Base-by-base conservation (phyloP, 257 asterid species). In the Salvia miltiorrhiza region DNA sequence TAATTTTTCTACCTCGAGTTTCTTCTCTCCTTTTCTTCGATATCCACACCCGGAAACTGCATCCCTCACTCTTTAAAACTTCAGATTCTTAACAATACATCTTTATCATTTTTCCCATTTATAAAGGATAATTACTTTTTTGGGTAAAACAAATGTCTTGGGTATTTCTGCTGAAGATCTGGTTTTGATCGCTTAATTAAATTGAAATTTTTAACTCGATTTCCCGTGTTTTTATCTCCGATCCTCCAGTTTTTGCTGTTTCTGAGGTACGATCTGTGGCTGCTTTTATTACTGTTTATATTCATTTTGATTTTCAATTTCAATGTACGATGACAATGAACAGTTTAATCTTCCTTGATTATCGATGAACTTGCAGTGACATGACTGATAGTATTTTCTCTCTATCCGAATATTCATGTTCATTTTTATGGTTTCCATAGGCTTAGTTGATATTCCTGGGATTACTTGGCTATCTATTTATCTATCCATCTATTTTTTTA, bases 161-260 rank as follows among this genome's bases (percentile, higher is more conserved):
- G 58, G 50, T 44, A 24, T 35, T 68, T 50, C 21, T 39, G 43
- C 63, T 44, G 76, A 72, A 71, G 85, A 80, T 80, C 82, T 77
- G 76, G 41, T 66, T n/a, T 52, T 71, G 73, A 73, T 80, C 74
- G 82, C 71, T 63, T 49, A 62, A 65, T 75, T 63, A 47, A 49
- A 17, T 64, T 49, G 45, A 24, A 2, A 23, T 72, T 8, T 56
- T 68, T 24, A 4, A 65, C 50, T 48, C 54, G 43, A 35, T 49
- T 48, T 47, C 66, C 37, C 45, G 52, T 28, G 23, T 14, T 44
- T 24, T 69, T 71, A 30, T 73, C 60, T n/a, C 86, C 92, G 90
- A 90, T 90, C 91, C 62, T 76, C 63, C 26, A 49, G 77, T 17
- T 65, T 79, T 82, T 72, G 81, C 82, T 57, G 78, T 77, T 70